Evolutionary conservation across 495 filamentous ascomycete genomes (phyloP).

Genomic region (Podospora bellae-mahoneyi): DNA sequence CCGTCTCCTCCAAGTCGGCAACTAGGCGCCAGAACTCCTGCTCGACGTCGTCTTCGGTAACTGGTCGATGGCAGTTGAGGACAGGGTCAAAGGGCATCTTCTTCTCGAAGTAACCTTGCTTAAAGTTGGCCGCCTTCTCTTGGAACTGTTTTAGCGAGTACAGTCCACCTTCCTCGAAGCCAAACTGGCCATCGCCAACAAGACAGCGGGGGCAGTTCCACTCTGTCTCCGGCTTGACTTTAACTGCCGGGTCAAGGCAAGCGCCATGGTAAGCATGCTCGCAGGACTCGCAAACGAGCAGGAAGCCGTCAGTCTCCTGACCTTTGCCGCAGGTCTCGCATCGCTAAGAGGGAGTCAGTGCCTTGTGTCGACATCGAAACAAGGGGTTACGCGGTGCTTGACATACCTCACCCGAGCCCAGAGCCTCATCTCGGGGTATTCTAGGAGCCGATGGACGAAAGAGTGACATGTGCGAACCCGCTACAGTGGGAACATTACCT

Average conservation of each 20-base stretch:
- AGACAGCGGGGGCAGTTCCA: conserved; percentile 97
- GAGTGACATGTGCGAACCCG: conserved; percentile 94
- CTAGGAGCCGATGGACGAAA: conserved; percentile 77
- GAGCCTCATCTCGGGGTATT: conserved; percentile 62
- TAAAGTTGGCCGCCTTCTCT: conserved; percentile 92
- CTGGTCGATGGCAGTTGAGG: conserved; percentile 69
- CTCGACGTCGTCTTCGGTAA: conserved; percentile 95
- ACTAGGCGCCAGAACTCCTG: conserved; percentile 95
- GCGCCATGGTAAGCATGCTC: conserved; percentile 83
- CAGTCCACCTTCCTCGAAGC: conserved; percentile 93
- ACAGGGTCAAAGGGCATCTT: conserved; percentile 89
- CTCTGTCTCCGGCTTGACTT: conserved; percentile 73
- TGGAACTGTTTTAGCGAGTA: conserved; percentile 97
- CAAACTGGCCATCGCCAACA: conserved; percentile 94
- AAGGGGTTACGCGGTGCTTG: neutral
- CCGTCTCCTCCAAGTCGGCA: conserved; percentile 86
- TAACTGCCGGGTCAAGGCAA: conserved; percentile 86
- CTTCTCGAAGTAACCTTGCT: conserved; percentile 84
- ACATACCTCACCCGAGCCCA: conserved; percentile 72
- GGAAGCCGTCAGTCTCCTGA: conserved; percentile 56
- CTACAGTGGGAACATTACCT: conserved; percentile 86
- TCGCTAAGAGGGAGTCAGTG: conserved; percentile 52
- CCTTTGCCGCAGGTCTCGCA: conserved; percentile 84
- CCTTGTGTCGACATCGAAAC: neutral
- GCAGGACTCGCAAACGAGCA: conserved; percentile 90